Percentiles rank a stretch among this genome's conserved stretches.
Evolutionary conservation across 495 filamentous ascomycete genomes (phyloP).

Genomic region (Evansstolkia leycettana): DNA sequence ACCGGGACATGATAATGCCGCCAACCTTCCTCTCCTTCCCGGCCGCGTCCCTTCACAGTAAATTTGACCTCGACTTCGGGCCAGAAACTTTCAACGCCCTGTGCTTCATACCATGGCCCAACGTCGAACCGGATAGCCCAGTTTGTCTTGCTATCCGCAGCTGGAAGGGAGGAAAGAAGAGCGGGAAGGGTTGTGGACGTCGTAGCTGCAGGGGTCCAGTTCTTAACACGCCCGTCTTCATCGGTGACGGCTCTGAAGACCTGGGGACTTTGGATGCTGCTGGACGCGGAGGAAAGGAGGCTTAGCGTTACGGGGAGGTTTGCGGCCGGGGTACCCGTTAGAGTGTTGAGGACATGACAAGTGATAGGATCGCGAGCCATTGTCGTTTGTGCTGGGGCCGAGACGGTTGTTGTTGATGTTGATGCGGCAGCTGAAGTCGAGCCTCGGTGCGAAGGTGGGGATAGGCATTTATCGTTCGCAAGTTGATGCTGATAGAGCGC

Average conservation of each 20-base stretch:
- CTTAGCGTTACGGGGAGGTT: slow-evolving; percentile 44
- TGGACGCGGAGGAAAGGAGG: slow-evolving; percentile 24
- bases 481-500: slow-evolving; percentile 28
- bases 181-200: slow-evolving; percentile 35
- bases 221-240: slow-evolving; percentile 72
- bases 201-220: slow-evolving; percentile 51
- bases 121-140: slow-evolving; percentile 75
- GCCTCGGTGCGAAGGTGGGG: slow-evolving; percentile 2
- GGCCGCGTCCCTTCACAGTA: slow-evolving; percentile 45
- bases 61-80: slow-evolving; percentile 86
- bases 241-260: slow-evolving; percentile 61
- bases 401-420: slow-evolving; percentile 9
- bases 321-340: slow-evolving; percentile 52
- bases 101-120: slow-evolving; percentile 58
- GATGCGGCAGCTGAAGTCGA: slow-evolving; percentile 9
- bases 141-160: slow-evolving; percentile 32
- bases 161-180: slow-evolving; percentile 29
- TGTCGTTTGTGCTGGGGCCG: slow-evolving; percentile 38
- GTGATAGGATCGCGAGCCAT: slow-evolving; percentile 68
- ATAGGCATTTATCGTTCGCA: slow-evolving; percentile 2
- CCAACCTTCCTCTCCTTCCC: slow-evolving; percentile 45
- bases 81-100: slow-evolving; percentile 69
- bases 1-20: slow-evolving; percentile 91
- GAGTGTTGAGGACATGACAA: slow-evolving; percentile 61
- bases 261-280: slow-evolving; percentile 16